Base-by-base conservation (phyloP, 306 rosid genomes). In the Lathyrus oleraceus region DNA sequence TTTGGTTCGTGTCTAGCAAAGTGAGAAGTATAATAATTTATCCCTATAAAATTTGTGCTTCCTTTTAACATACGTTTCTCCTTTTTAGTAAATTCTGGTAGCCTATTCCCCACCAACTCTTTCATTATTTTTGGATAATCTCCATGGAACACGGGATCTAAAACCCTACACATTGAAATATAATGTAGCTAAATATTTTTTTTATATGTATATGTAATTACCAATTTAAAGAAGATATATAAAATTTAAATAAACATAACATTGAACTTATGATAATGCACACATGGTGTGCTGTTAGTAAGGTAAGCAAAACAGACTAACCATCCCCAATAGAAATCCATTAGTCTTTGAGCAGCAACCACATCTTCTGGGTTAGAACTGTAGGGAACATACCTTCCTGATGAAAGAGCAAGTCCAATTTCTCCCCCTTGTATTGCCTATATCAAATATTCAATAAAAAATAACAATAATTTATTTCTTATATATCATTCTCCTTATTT, bases 21-120 rank as follows among this genome's bases (percentile, higher is more conserved):
- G 4, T n/a, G 60, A 17, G 86, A 78, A 13, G 16, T 47, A 47
- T 82, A 82, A 59, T 82, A 82, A 38, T 82, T 82, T 3, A 82
- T 54, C 2, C 79, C 83, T 21, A 77, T 61, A 38, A 81, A 81
- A 10, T 74, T 74, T 10, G 60, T 17, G 65, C 74, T 54, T 45
- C 82, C 82, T 61, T 74, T 61, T 4, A 81, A 10, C 39, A 69
- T 3, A 4, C 3, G 11, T 40, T 39, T 64, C 49, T 81, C 71
- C 35, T 58, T 36, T 42, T 53, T 9, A 0, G 76, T 63, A 65
- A 81, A 81, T 5, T 20, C 16, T 2, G 85, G 85, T 19, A 77
- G 71, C 60, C 82, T 73, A 10, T 73, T 67, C 42, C 65, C 73
- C 13, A 81, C 79, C 17, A 69, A 3, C 7, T 49, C 16, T 32